Evolutionary conservation across 1,139 yeast species (phyloP), one percentile per base, ranked within the genome.

Genomic region (Hanseniaspora uvarum): DNA sequence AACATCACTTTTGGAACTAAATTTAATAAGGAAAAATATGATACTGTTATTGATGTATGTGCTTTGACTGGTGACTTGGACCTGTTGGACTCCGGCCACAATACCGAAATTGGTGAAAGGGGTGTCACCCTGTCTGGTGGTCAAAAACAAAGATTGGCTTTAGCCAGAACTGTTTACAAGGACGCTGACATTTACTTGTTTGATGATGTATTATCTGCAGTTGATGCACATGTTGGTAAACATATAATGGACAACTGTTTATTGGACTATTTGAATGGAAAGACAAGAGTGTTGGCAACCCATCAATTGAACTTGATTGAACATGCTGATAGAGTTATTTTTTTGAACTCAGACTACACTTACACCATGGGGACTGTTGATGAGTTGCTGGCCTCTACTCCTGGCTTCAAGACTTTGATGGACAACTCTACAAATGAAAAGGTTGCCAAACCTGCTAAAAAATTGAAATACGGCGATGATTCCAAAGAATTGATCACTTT

Each of bases 81-180:
- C 7, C 70, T 73, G 26, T 68, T 86, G 37, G 85, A 86, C 5
- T 87, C 81, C 28, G 88, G 94, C 46, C 95, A 86, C 63, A 64
- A 65, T 54, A 84, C 94, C 1, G 94, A 85, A 65, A 83, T 86
- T 56, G 95, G 95, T 55, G 95, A 86, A 65, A 76, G 92, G 58
- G 95, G 95, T 56, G 83, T 86, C 57, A 86, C 94, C 0, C 69
- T 86, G 34, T 83, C 94, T 7, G 95, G 95, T 52, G 95, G 95
- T 30, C 95, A 86, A 65, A 86, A 86, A 68, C 89, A 94, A 1
- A 75, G 95, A 63, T 78, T 86, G 60, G 81, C 81, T 59, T 71
- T 86, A 54, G 95, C 95, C 1, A 75, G 95, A 60, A 87, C 94
- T 1, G 87, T 84, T 1, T 86, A 86, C 65, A 78, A 81, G 38